These are phyloP conservation scores for Mycena maculata DNA, from an alignment of 768 basidiomycete species.

Conservation along the genomic window DNA sequence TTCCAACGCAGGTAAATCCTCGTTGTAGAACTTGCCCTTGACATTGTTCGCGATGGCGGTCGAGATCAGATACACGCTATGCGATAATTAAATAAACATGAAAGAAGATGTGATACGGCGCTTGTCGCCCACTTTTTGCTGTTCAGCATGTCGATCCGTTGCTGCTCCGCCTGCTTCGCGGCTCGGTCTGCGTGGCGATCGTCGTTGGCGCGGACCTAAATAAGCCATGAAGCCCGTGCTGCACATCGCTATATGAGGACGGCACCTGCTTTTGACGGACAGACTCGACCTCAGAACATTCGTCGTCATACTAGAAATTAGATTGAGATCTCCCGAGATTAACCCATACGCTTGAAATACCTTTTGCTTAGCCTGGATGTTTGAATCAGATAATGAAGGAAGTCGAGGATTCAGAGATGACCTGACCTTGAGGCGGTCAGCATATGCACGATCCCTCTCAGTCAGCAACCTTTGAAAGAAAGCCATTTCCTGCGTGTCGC, in stretches of 20 bases:
- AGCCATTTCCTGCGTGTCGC: constrained; percentile 63
- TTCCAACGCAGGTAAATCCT: constrained; percentile 75
- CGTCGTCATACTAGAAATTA: constrained; percentile 75
- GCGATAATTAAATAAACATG: constrained; percentile 11
- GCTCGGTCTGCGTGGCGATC: constrained; percentile 82
- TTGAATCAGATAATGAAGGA: constrained; percentile 27
- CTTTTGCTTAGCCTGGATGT: constrained; percentile 70
- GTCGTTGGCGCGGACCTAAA: constrained; percentile 72
- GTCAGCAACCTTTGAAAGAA: constrained; percentile 78
- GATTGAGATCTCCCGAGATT: constrained; percentile 25
- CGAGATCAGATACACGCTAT: constrained; percentile 77
- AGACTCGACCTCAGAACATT: constrained; percentile 78
- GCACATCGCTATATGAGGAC: constrained; percentile 31
- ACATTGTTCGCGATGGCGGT: constrained; percentile 75
- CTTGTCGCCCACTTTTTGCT: constrained; percentile 76
- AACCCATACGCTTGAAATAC: constrained; percentile 45
- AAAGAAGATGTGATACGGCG: background rate
- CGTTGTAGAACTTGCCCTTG: constrained; percentile 78
- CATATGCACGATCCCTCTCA: constrained; percentile 76
- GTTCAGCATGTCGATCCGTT: constrained; percentile 80
- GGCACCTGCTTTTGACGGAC: constrained; percentile 84
- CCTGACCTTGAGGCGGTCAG: constrained; percentile 76
- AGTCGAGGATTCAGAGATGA: constrained; percentile 21
- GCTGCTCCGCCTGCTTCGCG: constrained; percentile 80
- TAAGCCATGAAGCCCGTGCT: constrained; percentile 19